These are phyloP conservation scores for Botrytis tulipae DNA, from an alignment of 2,329 filamentous ascomycete genomes.

Conservation along the genomic window DNA sequence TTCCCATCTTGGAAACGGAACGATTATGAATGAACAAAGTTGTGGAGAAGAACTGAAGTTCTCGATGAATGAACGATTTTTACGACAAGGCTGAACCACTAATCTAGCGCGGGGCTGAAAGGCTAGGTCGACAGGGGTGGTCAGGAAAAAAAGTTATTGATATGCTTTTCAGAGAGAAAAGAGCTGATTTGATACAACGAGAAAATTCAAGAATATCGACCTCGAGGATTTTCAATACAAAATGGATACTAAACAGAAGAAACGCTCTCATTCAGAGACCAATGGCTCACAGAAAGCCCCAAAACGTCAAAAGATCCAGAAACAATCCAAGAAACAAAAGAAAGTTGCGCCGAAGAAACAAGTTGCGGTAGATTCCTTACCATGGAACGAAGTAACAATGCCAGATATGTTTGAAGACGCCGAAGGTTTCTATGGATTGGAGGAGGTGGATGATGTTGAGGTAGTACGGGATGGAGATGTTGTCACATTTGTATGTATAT, in stretches of 20 bases:
- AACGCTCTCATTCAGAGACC: constrained; percentile 32
- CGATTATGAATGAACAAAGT: constrained; percentile 3
- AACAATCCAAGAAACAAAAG: constrained; percentile 25
- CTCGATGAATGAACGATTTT: constrained; percentile 17
- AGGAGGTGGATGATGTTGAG: constrained; percentile 89
- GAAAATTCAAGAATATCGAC: not conserved
- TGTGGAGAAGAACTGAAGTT: constrained; percentile 11
- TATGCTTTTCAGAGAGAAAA: constrained; percentile 7
- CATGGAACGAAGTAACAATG: constrained; percentile 60
- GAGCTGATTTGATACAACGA: not conserved
- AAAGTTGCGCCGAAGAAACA: constrained; percentile 39
- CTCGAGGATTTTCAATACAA: not conserved
- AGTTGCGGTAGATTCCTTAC: constrained; percentile 49
- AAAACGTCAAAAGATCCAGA: constrained; percentile 39
- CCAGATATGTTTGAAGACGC: constrained; percentile 81
- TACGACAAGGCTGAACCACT: constrained; percentile 29
- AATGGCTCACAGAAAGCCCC: constrained; percentile 33
- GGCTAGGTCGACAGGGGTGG: constrained; percentile 22
- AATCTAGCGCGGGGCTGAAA: constrained; percentile 21
- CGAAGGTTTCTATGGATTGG: constrained; percentile 89
- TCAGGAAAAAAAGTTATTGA: constrained; percentile 10
- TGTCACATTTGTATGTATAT: constrained; percentile 52
- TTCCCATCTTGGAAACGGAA: constrained; percentile 63
- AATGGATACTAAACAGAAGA: constrained; percentile 37
- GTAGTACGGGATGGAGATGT: constrained; percentile 66